A percentile compares a stretch with the other conserved stretches of the same genome.
Evolutionary conservation across 495 filamentous ascomycete genomes (phyloP).

Genomic region (Friedmanniomyces simplex): DNA sequence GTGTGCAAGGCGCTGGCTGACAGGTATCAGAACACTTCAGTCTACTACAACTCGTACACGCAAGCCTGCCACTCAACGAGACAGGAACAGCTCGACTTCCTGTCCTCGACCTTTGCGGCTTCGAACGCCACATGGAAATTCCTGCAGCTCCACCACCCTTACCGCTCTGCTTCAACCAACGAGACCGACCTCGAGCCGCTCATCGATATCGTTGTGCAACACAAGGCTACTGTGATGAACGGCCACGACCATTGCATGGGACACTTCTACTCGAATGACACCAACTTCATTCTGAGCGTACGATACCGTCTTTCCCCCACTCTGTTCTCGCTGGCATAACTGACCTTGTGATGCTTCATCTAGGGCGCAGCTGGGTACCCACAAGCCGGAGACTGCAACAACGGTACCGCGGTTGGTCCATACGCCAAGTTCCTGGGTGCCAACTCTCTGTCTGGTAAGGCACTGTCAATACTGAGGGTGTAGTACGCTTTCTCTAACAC

Average conservation of each 20-base stretch:
- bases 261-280: neutral
- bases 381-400: constrained; percentile 4
- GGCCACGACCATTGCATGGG: constrained; percentile 3
- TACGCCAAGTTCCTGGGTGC: constrained; percentile 2
- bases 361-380: neutral
- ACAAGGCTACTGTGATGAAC: neutral
- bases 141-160: neutral
- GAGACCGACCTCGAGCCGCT: constrained; percentile 1
- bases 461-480: neutral
- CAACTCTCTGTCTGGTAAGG: neutral
- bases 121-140: neutral
- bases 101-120: neutral
- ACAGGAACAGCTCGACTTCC: constrained; percentile 1
- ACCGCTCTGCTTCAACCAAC: neutral
- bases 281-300: neutral
- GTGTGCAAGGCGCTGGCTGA: too few relatives aligned
- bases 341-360: neutral
- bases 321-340: too few relatives aligned
- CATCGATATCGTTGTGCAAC: neutral
- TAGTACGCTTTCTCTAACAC: neutral
- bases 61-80: neutral
- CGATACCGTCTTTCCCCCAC: too few relatives aligned
- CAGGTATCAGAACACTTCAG: neutral
- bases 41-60: constrained; percentile 2
- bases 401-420: neutral